These are phyloP conservation scores for Penicillium glabrum DNA, from an alignment of 2,329 filamentous ascomycete genomes.

Conservation along the genomic window DNA sequence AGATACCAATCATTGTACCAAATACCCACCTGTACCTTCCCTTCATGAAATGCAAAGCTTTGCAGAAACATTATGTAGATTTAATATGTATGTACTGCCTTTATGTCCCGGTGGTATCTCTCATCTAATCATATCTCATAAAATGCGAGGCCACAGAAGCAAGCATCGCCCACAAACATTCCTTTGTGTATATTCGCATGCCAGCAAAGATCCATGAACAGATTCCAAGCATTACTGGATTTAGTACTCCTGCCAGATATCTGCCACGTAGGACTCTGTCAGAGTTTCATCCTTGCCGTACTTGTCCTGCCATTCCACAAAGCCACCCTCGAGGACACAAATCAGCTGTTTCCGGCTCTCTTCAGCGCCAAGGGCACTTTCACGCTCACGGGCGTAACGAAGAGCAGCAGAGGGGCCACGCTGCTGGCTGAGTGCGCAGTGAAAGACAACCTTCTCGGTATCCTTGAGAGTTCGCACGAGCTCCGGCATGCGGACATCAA, in stretches of 20 bases:
- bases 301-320: constrained; percentile 83
- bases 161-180: neutral
- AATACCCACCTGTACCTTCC: no score
- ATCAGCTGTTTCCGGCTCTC: constrained; percentile 64
- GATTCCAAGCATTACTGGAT: neutral
- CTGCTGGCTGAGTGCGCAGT: constrained; percentile 90
- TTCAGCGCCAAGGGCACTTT: constrained; percentile 49
- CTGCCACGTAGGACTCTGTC: constrained; percentile 80
- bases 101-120: constrained; percentile 14
- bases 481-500: constrained; percentile 77
- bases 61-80: neutral
- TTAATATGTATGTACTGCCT: neutral
- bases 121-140: constrained; percentile 16
- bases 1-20: no score
- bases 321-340: constrained; percentile 79
- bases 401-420: constrained; percentile 82
- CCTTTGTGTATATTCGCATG: neutral
- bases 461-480: constrained; percentile 75
- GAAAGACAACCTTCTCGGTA: constrained; percentile 86
- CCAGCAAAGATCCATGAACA: neutral
- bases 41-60: no score
- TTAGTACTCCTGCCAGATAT: constrained; percentile 70
- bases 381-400: constrained; percentile 66
- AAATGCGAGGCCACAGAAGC: neutral
- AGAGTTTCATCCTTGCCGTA: constrained; percentile 73